phyloP scores from a whole-genome alignment of 2,329 filamentous ascomycete genomes.

The Verticillium isaacii region DNA sequence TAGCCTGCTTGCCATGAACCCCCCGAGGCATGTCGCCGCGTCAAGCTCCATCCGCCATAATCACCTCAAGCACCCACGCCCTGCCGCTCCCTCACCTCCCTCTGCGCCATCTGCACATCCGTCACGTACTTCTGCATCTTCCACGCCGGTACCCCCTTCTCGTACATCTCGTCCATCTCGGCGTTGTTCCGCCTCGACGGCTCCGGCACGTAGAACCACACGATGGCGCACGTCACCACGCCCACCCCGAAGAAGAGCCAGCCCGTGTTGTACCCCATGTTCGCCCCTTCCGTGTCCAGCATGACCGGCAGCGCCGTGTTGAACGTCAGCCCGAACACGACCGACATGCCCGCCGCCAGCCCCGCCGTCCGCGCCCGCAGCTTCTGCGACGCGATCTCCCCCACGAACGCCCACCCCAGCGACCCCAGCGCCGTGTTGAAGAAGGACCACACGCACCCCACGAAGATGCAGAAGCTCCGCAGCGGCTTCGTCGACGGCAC shows the following conservation, averaged over 20 bases:
- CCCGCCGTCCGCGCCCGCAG: constrained; percentile 25
- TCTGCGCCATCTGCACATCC: too few relatives aligned
- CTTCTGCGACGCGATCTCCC: constrained; percentile 29
- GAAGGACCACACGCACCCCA: constrained; percentile 17
- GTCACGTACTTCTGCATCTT: too few relatives aligned
- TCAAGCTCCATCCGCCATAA: too few relatives aligned
- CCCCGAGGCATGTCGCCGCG: too few relatives aligned
- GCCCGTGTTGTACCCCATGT: constrained; percentile 24
- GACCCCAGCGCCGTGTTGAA: constrained; percentile 2
- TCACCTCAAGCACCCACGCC: too few relatives aligned
- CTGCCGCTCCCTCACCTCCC: too few relatives aligned
- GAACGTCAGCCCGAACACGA: constrained; percentile 16
- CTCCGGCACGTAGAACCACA: constrained; percentile 11
- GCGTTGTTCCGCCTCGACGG: too few relatives aligned
- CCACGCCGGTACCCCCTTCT: too few relatives aligned
- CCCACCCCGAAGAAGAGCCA: constrained; percentile 22
- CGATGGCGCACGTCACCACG: constrained; percentile 21
- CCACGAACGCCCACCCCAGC: constrained; percentile 22
- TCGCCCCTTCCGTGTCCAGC: constrained; percentile 23
- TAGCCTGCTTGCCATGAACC: too few relatives aligned
- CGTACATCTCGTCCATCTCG: too few relatives aligned
- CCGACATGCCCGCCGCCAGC: constrained; percentile 19
- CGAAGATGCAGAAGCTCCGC: constrained; percentile 13
- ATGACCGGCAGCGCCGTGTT: constrained; percentile 23
- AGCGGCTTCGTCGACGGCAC: constrained; percentile 6